Percentiles rank a stretch among this genome's conserved stretches.
Evolutionary conservation across 768 basidiomycete species (phyloP).

Genomic region (Sporobolomyces roseus): DNA sequence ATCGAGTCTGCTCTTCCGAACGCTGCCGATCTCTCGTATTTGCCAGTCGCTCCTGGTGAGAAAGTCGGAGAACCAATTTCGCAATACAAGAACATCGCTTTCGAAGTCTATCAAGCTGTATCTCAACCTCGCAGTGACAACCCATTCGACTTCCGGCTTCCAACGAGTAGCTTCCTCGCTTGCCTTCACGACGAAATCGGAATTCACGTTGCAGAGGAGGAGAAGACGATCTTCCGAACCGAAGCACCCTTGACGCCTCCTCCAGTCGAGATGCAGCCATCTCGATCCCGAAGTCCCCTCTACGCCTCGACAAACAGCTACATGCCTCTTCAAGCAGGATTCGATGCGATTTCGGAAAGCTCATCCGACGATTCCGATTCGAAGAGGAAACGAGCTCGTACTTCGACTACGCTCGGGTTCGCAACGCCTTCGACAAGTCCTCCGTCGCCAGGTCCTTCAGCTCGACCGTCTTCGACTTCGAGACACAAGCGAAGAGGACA

Average conservation of each 20-base stretch:
- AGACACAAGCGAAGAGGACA: conserved; percentile 21
- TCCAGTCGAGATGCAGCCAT: neutral
- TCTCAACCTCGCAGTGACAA: conserved; percentile 51
- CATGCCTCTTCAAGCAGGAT: neutral
- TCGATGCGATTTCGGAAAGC: conserved; percentile 11
- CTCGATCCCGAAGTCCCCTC: neutral
- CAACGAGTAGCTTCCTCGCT: conserved; percentile 75
- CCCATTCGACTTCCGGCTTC: conserved; percentile 12
- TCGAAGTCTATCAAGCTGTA: conserved; percentile 67
- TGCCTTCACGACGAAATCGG: conserved; percentile 93
- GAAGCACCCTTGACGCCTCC: neutral
- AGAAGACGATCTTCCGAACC: conserved; percentile 56
- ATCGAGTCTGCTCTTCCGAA: conserved; percentile 70
- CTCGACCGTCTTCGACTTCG: conserved; percentile 75
- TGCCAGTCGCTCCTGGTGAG: conserved; percentile 77
- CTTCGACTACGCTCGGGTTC: conserved; percentile 20
- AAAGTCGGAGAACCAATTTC: conserved; percentile 90
- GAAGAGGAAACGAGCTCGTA: conserved; percentile 33
- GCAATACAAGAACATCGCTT: conserved; percentile 91
- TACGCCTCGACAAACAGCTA: conserved; percentile 10
- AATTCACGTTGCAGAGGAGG: conserved; percentile 78
- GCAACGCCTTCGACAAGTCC: neutral
- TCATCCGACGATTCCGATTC: conserved; percentile 7
- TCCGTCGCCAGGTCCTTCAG: conserved; percentile 45
- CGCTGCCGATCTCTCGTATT: conserved; percentile 63